Evolutionary conservation across 1,139 yeast species (phyloP).

Genomic region (Scheffersomyces titani): DNA sequence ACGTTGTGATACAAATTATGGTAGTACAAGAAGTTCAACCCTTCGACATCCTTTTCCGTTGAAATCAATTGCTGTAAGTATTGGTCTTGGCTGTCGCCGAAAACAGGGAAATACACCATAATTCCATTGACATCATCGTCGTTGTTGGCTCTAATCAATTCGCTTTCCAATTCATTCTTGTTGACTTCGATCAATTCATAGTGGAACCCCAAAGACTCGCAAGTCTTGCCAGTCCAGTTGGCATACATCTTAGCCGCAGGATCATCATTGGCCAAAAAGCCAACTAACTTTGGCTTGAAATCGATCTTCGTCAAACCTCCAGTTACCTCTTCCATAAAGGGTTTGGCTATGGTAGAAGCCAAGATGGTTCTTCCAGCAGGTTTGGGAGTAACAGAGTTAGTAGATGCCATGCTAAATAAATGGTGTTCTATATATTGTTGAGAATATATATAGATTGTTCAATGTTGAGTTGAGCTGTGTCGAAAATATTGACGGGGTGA

Average conservation of each 20-base stretch:
- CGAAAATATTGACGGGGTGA: background rate
- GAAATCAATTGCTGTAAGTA: conserved; percentile 89
- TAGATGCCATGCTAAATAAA: conserved; percentile 3
- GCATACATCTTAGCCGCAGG: conserved; percentile 97
- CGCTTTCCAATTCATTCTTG: conserved; percentile 84
- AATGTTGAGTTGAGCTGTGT: background rate
- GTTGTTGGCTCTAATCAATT: conserved; percentile 76
- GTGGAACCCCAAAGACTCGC: conserved; percentile 79
- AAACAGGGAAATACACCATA: conserved; percentile 98
- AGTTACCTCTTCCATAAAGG: conserved; percentile 71
- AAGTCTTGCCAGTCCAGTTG: conserved; percentile 91
- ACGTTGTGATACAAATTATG: conserved; percentile 93
- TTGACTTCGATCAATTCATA: conserved; percentile 75
- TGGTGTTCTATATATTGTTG: background rate
- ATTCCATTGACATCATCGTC: conserved; percentile 84
- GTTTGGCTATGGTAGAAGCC: conserved; percentile 86
- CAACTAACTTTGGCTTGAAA: conserved; percentile 74
- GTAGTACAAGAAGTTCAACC: conserved; percentile 85
- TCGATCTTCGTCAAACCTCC: conserved; percentile 54
- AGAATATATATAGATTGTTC: background rate
- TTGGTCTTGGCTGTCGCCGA: conserved; percentile 92
- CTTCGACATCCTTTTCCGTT: conserved; percentile 92
- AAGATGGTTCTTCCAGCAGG: conserved; percentile 78
- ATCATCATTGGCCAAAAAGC: conserved; percentile 86
- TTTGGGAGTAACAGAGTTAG: conserved; percentile 14